phyloP scores from a whole-genome alignment of 768 basidiomycete genomes.

The Hysterangium stoloniferum region DNA sequence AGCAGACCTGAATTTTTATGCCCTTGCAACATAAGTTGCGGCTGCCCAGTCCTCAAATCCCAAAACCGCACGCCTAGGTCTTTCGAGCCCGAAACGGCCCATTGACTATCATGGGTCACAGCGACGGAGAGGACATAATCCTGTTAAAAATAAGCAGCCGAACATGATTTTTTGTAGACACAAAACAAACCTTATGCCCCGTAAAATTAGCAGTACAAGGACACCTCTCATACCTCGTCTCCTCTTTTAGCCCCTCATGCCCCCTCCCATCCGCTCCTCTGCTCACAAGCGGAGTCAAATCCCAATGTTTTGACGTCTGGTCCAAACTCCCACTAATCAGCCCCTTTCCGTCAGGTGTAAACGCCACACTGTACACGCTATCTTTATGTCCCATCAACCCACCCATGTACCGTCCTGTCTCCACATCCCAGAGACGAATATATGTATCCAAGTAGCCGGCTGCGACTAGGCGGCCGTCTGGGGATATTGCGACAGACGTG shows the following conservation, averaged over 20 bases:
- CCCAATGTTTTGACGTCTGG: conserved; percentile 85
- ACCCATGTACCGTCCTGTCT: conserved; percentile 67
- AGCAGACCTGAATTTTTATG: conserved; percentile 41
- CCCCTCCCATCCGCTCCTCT: conserved; percentile 6
- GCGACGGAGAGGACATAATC: conserved; percentile 70
- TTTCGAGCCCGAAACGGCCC: conserved; percentile 94
- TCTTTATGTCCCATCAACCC: conserved; percentile 72
- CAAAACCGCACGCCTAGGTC: conserved; percentile 95
- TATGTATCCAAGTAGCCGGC: conserved; percentile 54
- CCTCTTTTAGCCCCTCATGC: conserved; percentile 14
- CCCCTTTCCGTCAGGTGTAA: conserved; percentile 84
- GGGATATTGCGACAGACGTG: conserved; percentile 72
- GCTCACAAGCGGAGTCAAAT: conserved; percentile 39
- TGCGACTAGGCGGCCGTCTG: conserved; percentile 58
- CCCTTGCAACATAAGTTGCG: conserved; percentile 91
- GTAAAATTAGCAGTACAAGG: conserved; percentile 76
- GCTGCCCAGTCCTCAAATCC: conserved; percentile 69
- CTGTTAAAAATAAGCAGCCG: conserved; percentile 23
- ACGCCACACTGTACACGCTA: conserved; percentile 82
- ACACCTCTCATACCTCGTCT: conserved; percentile 42
- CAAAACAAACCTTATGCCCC: conserved; percentile 67
- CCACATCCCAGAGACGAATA: conserved; percentile 78
- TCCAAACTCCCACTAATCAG: conserved; percentile 89
- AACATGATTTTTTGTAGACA: neutral
- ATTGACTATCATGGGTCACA: conserved; percentile 85